A percentile compares a stretch with the other conserved stretches of the same genome.
Conservation (phyloP, 2,329 filamentous ascomycete genomes). For the Parafenestella ontariensis region DNA sequence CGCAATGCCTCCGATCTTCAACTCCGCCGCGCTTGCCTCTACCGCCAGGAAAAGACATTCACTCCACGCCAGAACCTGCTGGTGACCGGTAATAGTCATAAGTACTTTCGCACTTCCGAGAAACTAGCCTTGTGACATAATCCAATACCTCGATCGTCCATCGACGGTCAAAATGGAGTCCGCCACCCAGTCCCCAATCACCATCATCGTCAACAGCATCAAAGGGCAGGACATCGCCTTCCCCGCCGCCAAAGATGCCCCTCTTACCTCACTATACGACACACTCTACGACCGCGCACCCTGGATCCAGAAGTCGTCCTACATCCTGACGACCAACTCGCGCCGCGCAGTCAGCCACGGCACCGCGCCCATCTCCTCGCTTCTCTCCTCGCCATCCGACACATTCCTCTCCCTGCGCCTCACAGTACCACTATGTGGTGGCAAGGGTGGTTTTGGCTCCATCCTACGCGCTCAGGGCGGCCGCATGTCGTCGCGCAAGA, state of each 20-base stretch:
- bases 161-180: constrained; percentile 29
- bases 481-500: constrained; percentile 96
- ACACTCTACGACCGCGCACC: constrained; percentile 66
- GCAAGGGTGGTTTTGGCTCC: constrained; percentile 97
- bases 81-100: background rate
- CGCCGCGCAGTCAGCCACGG: constrained; percentile 73
- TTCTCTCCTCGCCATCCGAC: constrained; percentile 65
- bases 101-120: background rate
- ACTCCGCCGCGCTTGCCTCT: background rate
- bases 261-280: constrained; percentile 74
- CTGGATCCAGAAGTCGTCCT: constrained; percentile 60
- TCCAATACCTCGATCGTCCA: background rate
- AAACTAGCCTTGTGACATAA: too few relatives aligned
- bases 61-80: background rate
- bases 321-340: constrained; percentile 82
- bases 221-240: constrained; percentile 80
- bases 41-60: background rate
- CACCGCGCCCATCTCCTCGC: constrained; percentile 63
- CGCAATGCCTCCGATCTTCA: background rate
- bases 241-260: constrained; percentile 73
- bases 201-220: constrained; percentile 82
- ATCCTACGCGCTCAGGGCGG: constrained; percentile 96
- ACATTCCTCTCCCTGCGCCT: constrained; percentile 84
- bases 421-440: constrained; percentile 80
- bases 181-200: constrained; percentile 35